A percentile compares a stretch with the other conserved stretches of the same genome.
Conservation (phyloP, 257 asterid species). For the Plantago elongata region DNA sequence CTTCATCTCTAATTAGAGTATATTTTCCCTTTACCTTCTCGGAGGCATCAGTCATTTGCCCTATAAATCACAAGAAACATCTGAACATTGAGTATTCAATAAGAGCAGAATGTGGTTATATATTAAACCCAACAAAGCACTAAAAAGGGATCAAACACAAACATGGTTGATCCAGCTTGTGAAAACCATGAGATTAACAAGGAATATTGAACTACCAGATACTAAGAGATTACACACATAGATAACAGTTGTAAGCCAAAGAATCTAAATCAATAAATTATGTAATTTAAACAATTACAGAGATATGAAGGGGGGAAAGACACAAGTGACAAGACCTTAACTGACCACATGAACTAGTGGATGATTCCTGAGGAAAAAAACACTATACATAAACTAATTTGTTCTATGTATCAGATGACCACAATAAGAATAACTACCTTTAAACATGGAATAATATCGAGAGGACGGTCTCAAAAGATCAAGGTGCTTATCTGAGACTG, state of each 20-base stretch:
- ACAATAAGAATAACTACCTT: conserved; percentile 54
- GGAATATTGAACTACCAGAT: no score
- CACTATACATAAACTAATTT: no score
- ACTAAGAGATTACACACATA: no score
- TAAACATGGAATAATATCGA: conserved; percentile 74
- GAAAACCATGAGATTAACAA: not conserved
- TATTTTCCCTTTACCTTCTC: conserved; percentile 44
- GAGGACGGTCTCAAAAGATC: conserved; percentile 95
- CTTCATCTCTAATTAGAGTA: conserved; percentile 40
- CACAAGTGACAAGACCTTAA: no score
- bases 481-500: conserved; percentile 85
- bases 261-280: no score
- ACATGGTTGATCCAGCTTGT: not conserved
- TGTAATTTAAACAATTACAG: no score
- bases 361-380: no score
- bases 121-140: not conserved
- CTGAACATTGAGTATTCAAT: not conserved
- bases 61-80: not conserved
- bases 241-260: no score
- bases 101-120: not conserved
- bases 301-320: no score
- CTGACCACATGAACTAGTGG: no score
- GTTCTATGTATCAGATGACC: not conserved
- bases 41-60: conserved; percentile 6
- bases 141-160: not conserved